Evolutionary conservation across 2,329 filamentous ascomycete species (phyloP), one percentile per base, ranked within the genome.

Genomic region (Claviceps maximensis): DNA sequence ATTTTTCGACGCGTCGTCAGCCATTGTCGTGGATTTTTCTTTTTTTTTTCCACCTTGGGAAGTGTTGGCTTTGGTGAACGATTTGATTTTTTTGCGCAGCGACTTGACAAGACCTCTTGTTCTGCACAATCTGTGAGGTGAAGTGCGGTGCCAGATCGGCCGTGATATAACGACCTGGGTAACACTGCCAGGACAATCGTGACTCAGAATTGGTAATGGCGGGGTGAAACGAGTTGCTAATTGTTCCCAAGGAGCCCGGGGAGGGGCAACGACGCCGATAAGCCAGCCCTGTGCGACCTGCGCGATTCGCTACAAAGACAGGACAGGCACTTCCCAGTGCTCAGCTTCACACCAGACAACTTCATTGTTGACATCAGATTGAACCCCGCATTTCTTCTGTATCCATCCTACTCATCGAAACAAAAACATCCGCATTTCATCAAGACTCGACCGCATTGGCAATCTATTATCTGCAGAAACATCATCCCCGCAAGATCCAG

Each of bases 1-100:
- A 50, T 66, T 68, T 58, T 77, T 74, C 29, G 67, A 64, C 38
- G 75, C 64, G 56, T 69, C 66, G 61, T 77, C 74, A 55, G 74
- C 69, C 74, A 77, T 77, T 60, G 51, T 66, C 31, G 49, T 38
- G 31, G 38, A 45, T 49, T n/a, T 36, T 23, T 25, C 12, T 6
- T 49, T n/a, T 36, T 23, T 25, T 5, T 6, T 13, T 33, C 49
- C 12, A 27, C 40, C 31, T 19, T n/a, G n/a, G 27, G 36, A 36
- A 9, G 31, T 38, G n/a, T 40, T 40, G 42, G 5, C 17, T 42
- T 44, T 12, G 19, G 33, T 36, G n/a, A n/a, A n/a, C n/a, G n/a
- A 25, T 4, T 36, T 6, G 9, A 23, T 10, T 17, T 50, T 50
- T 50, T 17, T 38, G 38, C 15, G 38, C 25, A 29, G 47, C 23